phyloP scores from a whole-genome alignment of 257 asterid species.

The Fraxinus excelsior region DNA sequence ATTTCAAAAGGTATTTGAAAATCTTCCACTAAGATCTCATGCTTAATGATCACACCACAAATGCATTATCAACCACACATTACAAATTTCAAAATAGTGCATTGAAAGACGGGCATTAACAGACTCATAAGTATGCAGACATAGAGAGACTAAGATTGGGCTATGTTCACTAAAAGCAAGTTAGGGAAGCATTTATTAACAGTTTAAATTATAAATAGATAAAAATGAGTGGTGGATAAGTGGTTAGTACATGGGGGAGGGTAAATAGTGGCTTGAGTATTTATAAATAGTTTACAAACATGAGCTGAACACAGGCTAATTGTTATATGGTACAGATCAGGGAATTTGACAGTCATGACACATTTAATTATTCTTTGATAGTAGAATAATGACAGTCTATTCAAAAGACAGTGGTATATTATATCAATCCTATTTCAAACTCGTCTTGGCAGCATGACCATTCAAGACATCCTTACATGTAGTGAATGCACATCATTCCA shows the following conservation, averaged over 20 bases:
- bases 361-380: background rate
- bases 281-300: too few species aligned
- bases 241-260: too few species aligned
- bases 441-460: background rate
- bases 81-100: conserved; percentile 15
- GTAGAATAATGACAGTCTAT: background rate
- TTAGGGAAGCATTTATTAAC: too few species aligned
- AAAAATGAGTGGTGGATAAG: too few species aligned
- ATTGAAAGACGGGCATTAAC: conserved; percentile 2
- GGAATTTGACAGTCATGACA: background rate
- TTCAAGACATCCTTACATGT: background rate
- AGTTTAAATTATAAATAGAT: too few species aligned
- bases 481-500: background rate
- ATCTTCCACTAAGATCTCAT: background rate
- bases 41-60: background rate
- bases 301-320: too few species aligned
- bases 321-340: background rate
- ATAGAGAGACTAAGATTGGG: background rate
- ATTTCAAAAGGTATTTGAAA: too few species aligned
- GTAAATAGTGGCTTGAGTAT: too few species aligned
- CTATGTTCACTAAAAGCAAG: background rate
- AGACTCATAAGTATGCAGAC: background rate
- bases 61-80: background rate
- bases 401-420: background rate
- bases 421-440: background rate